Percentiles rank a stretch among this genome's conserved stretches.
phyloP scores from a whole-genome alignment of 2,329 filamentous ascomycete species.

The Parafenestella ontariensis region DNA sequence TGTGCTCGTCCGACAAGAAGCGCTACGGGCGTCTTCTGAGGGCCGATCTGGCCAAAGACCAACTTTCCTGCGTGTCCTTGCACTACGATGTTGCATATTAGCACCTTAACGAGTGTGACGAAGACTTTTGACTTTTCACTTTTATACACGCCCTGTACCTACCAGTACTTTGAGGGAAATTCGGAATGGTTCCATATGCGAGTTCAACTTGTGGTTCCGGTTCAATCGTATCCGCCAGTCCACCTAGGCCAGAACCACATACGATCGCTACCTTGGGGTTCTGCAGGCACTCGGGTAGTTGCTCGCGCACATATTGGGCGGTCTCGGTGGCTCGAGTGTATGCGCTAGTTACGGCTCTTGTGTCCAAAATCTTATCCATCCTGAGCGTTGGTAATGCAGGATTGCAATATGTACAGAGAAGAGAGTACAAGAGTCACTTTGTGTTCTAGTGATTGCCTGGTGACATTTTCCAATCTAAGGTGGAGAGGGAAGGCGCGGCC shows the following conservation, averaged over 20 bases:
- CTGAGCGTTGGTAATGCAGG: background rate
- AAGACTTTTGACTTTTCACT: background rate
- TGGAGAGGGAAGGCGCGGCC: constrained; percentile 39
- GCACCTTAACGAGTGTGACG: background rate
- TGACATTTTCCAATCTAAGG: constrained; percentile 25
- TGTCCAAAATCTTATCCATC: constrained; percentile 30
- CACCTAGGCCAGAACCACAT: constrained; percentile 69
- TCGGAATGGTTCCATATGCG: constrained; percentile 65
- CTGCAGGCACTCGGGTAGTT: constrained; percentile 59
- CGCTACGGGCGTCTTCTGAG: constrained; percentile 62
- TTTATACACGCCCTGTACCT: constrained; percentile 35
- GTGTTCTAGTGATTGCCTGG: background rate
- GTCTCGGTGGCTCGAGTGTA: constrained; percentile 59
- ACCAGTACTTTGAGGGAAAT: constrained; percentile 69
- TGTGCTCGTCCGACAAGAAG: constrained; percentile 70
- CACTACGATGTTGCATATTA: constrained; percentile 48
- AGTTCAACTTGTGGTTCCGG: constrained; percentile 59
- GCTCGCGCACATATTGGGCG: constrained; percentile 56
- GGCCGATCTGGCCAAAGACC: constrained; percentile 66
- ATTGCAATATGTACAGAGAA: background rate
- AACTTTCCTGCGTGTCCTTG: constrained; percentile 69
- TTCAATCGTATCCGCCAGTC: constrained; percentile 64
- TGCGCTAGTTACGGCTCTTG: constrained; percentile 39
- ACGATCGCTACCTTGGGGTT: constrained; percentile 67
- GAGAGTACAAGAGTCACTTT: background rate